A percentile compares a stretch with the other conserved stretches of the same genome.
phyloP scores from a whole-genome alignment of 495 filamentous ascomycete species.

The Tirmania nivea region DNA sequence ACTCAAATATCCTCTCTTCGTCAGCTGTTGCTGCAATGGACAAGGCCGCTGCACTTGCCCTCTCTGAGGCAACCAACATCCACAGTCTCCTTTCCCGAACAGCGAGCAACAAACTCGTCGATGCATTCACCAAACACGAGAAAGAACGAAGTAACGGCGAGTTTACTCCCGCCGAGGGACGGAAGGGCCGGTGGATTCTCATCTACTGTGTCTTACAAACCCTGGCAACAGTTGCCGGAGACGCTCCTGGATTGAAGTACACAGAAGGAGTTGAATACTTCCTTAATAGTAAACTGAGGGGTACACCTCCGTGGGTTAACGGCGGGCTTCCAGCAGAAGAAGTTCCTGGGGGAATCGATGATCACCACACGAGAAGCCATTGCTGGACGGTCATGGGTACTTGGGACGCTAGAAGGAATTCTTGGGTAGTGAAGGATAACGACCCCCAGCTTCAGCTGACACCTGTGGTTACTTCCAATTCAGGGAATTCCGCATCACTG shows the following conservation, averaged over 20 bases:
- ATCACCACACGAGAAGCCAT: slow-evolving; percentile 32
- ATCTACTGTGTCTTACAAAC: slow-evolving; percentile 53
- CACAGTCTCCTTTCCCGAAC: slow-evolving; percentile 34
- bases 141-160: slow-evolving; percentile 26
- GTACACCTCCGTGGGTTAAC: slow-evolving; percentile 36
- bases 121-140: slow-evolving; percentile 42
- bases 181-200: slow-evolving; percentile 48
- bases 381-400: slow-evolving; percentile 34
- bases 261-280: slow-evolving; percentile 41
- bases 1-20: slow-evolving; percentile 1
- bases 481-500: not conserved
- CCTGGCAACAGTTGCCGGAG: slow-evolving; percentile 43
- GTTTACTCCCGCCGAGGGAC: slow-evolving; percentile 34
- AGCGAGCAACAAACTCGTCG: slow-evolving; percentile 25
- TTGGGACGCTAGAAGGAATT: slow-evolving; percentile 20
- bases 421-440: too few species aligned
- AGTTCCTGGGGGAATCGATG: slow-evolving; percentile 10
- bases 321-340: slow-evolving; percentile 17
- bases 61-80: slow-evolving; percentile 48
- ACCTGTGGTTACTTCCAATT: not conserved
- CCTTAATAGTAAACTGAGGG: slow-evolving; percentile 35
- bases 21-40: slow-evolving; percentile 5
- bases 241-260: slow-evolving; percentile 37
- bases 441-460: not conserved
- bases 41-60: slow-evolving; percentile 32